These are phyloP conservation scores for Ceratocystis destructans DNA, from an alignment of 2,329 filamentous ascomycete species.

Conservation along the genomic window DNA sequence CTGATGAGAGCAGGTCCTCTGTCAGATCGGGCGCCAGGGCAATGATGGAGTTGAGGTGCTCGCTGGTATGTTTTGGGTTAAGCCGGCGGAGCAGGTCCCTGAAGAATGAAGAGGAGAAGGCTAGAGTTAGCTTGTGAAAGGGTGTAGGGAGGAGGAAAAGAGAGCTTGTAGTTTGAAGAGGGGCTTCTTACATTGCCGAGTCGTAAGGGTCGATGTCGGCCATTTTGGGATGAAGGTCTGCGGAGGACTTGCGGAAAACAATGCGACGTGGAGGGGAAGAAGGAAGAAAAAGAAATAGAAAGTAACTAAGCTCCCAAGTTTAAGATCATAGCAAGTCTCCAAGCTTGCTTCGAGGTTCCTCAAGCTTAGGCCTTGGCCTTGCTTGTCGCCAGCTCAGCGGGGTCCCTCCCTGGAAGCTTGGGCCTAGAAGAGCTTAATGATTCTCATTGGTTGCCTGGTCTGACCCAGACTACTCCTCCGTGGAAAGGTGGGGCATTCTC, in stretches of 20 bases:
- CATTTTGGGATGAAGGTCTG: slow-evolving; percentile 26
- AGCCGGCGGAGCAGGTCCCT: slow-evolving; percentile 97
- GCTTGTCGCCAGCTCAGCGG: slow-evolving; percentile 4
- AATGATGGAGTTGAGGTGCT: slow-evolving; percentile 82
- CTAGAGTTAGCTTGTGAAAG: slow-evolving; percentile 7
- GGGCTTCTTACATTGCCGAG: slow-evolving; percentile 52
- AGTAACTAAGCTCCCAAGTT: neutral
- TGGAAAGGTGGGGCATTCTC: slow-evolving; percentile 15
- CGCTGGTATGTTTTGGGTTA: slow-evolving; percentile 80
- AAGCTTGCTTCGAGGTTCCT: slow-evolving; percentile 6
- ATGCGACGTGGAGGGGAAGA: neutral
- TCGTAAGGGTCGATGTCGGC: slow-evolving; percentile 54
- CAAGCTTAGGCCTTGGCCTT: neutral
- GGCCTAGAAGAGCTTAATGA: neutral
- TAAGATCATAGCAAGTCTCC: too few relatives aligned
- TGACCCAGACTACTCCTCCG: slow-evolving; percentile 9
- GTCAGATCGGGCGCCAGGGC: slow-evolving; percentile 78
- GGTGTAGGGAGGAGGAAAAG: slow-evolving; percentile 14
- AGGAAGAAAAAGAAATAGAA: neutral
- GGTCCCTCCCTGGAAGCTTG: slow-evolving; percentile 13
- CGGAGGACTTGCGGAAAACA: neutral
- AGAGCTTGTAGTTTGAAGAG: neutral
- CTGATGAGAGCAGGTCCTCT: slow-evolving; percentile 93
- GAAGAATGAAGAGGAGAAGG: neutral
- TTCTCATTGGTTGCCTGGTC: slow-evolving; percentile 15